Base-by-base conservation (phyloP, 129 eudicot genomes). In the Glebionis coronaria region DNA sequence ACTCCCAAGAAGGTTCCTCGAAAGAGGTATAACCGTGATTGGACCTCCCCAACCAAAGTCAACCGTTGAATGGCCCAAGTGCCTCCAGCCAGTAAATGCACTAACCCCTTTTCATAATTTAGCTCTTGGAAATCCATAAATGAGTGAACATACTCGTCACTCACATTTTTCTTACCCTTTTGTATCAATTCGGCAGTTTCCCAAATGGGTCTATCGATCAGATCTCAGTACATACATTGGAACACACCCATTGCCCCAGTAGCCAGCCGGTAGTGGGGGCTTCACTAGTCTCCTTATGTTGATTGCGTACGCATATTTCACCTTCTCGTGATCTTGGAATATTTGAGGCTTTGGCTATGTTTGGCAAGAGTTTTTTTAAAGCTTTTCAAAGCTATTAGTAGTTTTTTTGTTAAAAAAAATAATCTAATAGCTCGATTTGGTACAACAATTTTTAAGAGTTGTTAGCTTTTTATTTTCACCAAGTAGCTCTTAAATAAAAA, bases 41-140 rank as follows among this genome's bases (percentile, higher is more conserved):
- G 97, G 97, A 56, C 97, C 88, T 4, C 96, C 94, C 90, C 90
- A 90, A 49, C 97, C 97, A 15, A 90, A 90, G 62, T 90, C 97
- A 12, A 90, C 87, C 2, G 88, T 83, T 21, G 93, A 84, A 67
- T 90, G 97, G 20, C 97, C 97, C 80, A 90, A 74, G 67, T 90
- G 97, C 72, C 97, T 71, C 97, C 97, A 90, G 73, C 86, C 97
- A 0, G 97, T 90, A 69, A 90, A 86, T 1, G 90, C 97, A 42
- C 86, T 86, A 68, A 86, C 90, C 97, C 97, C 59, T 83, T 61
- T 7, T 44, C 51, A 42, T 79, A 90, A 15, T 86, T 72, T 15
- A 83, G 68, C 63, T 90, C 88, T 20, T 86, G 97, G 65, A 83
- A 86, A 60, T 90, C 90, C n/a, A 90, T 80, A 28, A 70, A 86